These are phyloP conservation scores for Verticillium tricorpus DNA, from an alignment of 2,329 filamentous ascomycete species.

Conservation along the genomic window DNA sequence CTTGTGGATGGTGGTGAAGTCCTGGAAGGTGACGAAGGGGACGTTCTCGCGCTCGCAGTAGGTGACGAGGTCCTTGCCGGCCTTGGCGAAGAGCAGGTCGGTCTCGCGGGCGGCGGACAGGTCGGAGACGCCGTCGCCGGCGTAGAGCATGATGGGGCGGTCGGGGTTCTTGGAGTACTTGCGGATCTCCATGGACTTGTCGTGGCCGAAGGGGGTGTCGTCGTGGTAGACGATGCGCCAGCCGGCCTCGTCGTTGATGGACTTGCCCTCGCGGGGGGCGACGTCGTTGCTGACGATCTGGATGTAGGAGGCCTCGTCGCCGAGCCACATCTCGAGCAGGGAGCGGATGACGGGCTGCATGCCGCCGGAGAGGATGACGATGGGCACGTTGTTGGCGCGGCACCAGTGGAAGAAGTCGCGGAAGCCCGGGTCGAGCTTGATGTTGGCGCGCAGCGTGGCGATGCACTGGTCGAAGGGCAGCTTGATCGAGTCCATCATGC, in stretches of 20 bases:
- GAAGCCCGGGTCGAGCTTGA: conserved; percentile 86
- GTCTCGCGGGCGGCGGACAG: conserved; percentile 89
- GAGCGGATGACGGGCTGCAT: conserved; percentile 91
- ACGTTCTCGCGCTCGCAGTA: conserved; percentile 83
- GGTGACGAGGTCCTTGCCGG: conserved; percentile 79
- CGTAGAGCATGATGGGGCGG: conserved; percentile 85
- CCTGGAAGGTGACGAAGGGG: conserved; percentile 81
- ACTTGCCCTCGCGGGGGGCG: conserved; percentile 56
- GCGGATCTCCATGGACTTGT: conserved; percentile 89
- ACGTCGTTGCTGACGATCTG: conserved; percentile 91
- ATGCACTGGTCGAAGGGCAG: conserved; percentile 81
- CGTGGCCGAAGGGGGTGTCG: conserved; percentile 87
- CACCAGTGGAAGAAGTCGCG: conserved; percentile 83
- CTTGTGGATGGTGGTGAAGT: conserved; percentile 74
- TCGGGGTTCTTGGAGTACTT: conserved; percentile 74
- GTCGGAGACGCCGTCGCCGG: conserved; percentile 91
- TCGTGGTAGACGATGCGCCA: conserved; percentile 91
- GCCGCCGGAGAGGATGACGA: conserved; percentile 86
- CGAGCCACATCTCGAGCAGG: conserved; percentile 74
- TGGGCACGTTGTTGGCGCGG: conserved; percentile 75
- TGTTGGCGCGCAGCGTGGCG: conserved; percentile 70
- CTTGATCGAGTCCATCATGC: conserved; percentile 86
- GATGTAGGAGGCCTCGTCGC: conserved; percentile 72
- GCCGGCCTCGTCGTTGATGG: conserved; percentile 72
- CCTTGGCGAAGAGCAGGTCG: conserved; percentile 89